Percentiles rank a stretch among this genome's conserved stretches.
phyloP scores from a whole-genome alignment of 2,329 filamentous ascomycete genomes.

The Aureobasidium sp. region DNA sequence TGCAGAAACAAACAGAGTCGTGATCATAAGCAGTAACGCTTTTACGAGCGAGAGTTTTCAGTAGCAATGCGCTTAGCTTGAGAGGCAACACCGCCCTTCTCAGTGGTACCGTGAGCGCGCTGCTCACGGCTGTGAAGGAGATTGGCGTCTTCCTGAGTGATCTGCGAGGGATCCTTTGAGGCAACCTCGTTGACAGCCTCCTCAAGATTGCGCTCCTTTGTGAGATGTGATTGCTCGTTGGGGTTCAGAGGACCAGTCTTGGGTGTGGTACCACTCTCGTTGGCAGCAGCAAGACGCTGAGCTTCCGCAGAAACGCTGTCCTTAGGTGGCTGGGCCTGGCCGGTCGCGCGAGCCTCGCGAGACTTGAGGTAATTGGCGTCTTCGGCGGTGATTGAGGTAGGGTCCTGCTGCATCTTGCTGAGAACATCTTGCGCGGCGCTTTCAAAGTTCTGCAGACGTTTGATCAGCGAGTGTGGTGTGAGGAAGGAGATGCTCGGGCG shows the following conservation, averaged over 20 bases:
- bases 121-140: constrained; percentile 24
- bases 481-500: neutral
- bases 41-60: constrained; percentile 18
- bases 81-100: constrained; percentile 26
- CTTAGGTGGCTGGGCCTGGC: constrained; percentile 19
- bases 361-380: constrained; percentile 34
- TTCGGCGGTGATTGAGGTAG: constrained; percentile 26
- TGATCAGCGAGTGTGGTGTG: neutral
- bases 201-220: constrained; percentile 25
- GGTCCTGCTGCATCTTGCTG: constrained; percentile 21
- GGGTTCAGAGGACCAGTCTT: constrained; percentile 15
- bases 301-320: constrained; percentile 30
- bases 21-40: neutral
- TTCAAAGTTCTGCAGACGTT: constrained; percentile 18
- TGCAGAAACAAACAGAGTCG: neutral
- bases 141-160: constrained; percentile 26
- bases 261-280: constrained; percentile 18
- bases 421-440: constrained; percentile 21
- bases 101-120: constrained; percentile 23
- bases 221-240: constrained; percentile 22
- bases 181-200: constrained; percentile 22
- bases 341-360: constrained; percentile 30
- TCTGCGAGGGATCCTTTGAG: constrained; percentile 25
- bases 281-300: constrained; percentile 29
- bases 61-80: constrained; percentile 23